These are phyloP conservation scores for Grosmannia huntii DNA, from an alignment of 2,329 filamentous ascomycete genomes.

Conservation along the genomic window DNA sequence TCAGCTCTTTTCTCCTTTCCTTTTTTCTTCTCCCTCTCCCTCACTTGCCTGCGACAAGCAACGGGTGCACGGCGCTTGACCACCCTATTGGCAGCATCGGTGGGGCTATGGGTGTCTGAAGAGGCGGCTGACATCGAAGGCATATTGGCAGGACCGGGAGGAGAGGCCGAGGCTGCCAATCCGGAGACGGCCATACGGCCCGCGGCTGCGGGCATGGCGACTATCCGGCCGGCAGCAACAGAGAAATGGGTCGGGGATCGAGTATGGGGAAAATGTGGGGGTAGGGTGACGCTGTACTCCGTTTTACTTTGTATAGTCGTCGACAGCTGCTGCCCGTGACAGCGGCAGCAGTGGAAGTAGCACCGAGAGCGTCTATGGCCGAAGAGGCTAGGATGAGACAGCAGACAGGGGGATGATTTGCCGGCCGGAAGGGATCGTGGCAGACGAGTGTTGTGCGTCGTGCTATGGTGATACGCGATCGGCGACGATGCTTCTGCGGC, in stretches of 20 bases:
- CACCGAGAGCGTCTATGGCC: no score
- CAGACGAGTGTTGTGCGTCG: neutral
- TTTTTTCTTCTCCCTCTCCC: neutral
- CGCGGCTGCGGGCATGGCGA: neutral
- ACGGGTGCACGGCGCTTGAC: constrained; percentile 13
- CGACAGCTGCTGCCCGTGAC: no score
- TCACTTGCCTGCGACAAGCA: constrained; percentile 12
- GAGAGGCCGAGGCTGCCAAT: neutral
- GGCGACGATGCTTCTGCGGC: neutral
- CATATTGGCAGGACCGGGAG: neutral
- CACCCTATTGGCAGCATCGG: neutral
- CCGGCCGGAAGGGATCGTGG: neutral
- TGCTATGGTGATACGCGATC: neutral
- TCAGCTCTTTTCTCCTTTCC: neutral
- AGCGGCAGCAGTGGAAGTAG: no score
- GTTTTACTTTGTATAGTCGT: no score
- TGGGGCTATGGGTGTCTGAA: neutral
- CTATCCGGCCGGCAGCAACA: no score
- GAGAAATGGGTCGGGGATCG: neutral
- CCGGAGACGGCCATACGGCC: neutral
- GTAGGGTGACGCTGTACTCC: neutral
- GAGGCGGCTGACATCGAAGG: neutral
- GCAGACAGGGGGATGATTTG: neutral
- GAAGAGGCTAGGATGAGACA: neutral
- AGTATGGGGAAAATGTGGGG: neutral